These are phyloP conservation scores for Backusella westeae DNA, from an alignment of 192 early-diverging fungal genomes.

Conservation along the genomic window DNA sequence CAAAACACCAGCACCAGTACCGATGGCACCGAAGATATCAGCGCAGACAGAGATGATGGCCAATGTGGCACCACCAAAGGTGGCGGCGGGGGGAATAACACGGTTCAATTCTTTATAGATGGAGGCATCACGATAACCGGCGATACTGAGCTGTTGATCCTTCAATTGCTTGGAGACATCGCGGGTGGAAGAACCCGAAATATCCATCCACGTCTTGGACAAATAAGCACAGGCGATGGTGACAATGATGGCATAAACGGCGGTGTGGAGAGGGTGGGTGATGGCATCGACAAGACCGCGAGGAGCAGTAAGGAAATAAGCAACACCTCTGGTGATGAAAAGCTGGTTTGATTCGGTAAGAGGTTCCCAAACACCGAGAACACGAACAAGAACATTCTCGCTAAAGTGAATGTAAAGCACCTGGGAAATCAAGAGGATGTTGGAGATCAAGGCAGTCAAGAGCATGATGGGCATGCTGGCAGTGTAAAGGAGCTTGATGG, in stretches of 20 bases:
- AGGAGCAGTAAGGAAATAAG: slow-evolving; percentile 97
- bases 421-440: slow-evolving; percentile 98
- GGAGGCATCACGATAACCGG: slow-evolving; percentile 89
- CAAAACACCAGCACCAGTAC: slow-evolving; percentile 98
- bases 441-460: slow-evolving; percentile 93
- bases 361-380: slow-evolving; percentile 97
- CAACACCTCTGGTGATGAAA: slow-evolving; percentile 87
- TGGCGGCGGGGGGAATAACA: slow-evolving; percentile 96
- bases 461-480: slow-evolving; percentile 99
- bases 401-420: slow-evolving; percentile 95
- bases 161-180: slow-evolving; percentile 97
- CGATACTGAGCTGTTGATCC: slow-evolving; percentile 94
- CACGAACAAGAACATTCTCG: slow-evolving; percentile 87
- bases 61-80: slow-evolving; percentile 95
- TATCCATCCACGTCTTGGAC: slow-evolving; percentile 99
- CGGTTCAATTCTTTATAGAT: slow-evolving; percentile 99
- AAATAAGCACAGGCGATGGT: slow-evolving; percentile 90
- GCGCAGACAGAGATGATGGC: slow-evolving; percentile 93
- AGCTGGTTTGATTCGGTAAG: slow-evolving; percentile 91
- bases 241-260: slow-evolving; percentile 91
- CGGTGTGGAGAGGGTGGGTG: slow-evolving; percentile 93
- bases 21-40: slow-evolving; percentile 97
- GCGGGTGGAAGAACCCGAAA: slow-evolving; percentile 94
- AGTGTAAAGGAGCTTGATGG: slow-evolving; percentile 99
- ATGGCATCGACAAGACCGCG: slow-evolving; percentile 78